These are phyloP conservation scores for Malus hybrid DNA, from an alignment of 331 rosid genomes.

Conservation along the genomic window DNA sequence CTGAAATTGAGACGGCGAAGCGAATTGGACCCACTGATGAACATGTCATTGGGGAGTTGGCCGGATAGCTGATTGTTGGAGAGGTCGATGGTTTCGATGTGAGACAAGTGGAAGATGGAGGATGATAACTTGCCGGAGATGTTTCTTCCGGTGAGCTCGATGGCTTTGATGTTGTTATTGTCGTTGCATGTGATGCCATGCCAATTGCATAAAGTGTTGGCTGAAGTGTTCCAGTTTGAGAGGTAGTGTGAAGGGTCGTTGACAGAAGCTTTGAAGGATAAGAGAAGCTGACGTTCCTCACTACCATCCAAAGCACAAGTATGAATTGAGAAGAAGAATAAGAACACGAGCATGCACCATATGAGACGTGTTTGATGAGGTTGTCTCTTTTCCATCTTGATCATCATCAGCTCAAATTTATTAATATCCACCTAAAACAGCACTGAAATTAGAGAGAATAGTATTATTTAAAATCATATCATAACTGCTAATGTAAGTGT, in stretches of 20 bases:
- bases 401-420: background rate
- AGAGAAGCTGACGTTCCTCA: conserved; percentile 36
- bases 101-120: conserved; percentile 42
- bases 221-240: conserved; percentile 53
- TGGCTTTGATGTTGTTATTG: conserved; percentile 30
- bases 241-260: conserved; percentile 52
- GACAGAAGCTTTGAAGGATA: conserved; percentile 69
- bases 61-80: conserved; percentile 64
- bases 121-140: conserved; percentile 49
- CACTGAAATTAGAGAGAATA: background rate
- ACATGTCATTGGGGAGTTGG: conserved; percentile 9
- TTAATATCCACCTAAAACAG: background rate
- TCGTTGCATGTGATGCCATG: conserved; percentile 51
- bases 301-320: conserved; percentile 23
- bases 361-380: conserved; percentile 6
- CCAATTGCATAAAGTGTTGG: conserved; percentile 52
- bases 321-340: conserved; percentile 14
- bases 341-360: conserved; percentile 20
- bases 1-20: conserved; percentile 71
- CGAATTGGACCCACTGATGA: conserved; percentile 16
- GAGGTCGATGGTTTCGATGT: conserved; percentile 49
- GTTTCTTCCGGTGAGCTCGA: conserved; percentile 54
- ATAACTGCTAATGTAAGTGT: too few species aligned
- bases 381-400: conserved; percentile 40
- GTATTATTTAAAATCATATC: background rate